phyloP scores from a whole-genome alignment of 768 basidiomycete species.

The Tricholoma sp. region DNA sequence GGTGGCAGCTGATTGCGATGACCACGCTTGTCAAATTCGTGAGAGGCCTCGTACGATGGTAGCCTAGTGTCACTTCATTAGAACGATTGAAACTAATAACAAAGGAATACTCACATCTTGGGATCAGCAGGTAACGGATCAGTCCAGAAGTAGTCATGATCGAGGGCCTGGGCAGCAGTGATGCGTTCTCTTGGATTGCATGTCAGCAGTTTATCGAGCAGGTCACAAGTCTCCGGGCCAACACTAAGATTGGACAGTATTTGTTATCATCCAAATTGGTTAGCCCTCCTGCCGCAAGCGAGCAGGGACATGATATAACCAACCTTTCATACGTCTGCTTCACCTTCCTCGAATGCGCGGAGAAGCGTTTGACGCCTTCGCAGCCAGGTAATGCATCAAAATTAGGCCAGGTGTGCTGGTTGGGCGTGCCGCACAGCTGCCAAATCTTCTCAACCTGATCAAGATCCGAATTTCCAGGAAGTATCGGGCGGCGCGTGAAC shows the following conservation, averaged over 20 bases:
- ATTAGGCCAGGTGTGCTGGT: conserved; percentile 77
- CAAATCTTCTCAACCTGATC: conserved; percentile 91
- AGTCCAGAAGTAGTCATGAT: conserved; percentile 94
- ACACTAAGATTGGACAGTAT: conserved; percentile 37
- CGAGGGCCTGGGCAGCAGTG: conserved; percentile 81
- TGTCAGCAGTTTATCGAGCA: conserved; percentile 75
- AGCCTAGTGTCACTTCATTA: conserved; percentile 37
- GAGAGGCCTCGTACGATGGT: conserved; percentile 75
- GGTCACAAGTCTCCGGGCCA: conserved; percentile 68
- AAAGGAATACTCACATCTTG: conserved; percentile 49
- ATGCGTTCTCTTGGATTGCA: conserved; percentile 83
- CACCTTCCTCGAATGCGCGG: conserved; percentile 46
- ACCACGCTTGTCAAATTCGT: conserved; percentile 49
- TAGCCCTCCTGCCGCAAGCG: conserved; percentile 1
- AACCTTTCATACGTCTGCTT: conserved; percentile 57
- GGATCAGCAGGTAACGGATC: conserved; percentile 86
- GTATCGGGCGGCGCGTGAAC: conserved; percentile 82
- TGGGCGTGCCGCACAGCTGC: conserved; percentile 84
- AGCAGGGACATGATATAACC: conserved; percentile 17
- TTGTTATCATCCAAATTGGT: conserved; percentile 1
- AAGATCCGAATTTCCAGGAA: conserved; percentile 84
- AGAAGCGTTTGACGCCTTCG: conserved; percentile 69
- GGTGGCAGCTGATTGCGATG: conserved; percentile 15
- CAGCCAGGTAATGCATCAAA: conserved; percentile 72
- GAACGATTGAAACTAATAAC: neutral